phyloP scores from a whole-genome alignment of 306 rosid species.

The Pyrus betulifolia region DNA sequence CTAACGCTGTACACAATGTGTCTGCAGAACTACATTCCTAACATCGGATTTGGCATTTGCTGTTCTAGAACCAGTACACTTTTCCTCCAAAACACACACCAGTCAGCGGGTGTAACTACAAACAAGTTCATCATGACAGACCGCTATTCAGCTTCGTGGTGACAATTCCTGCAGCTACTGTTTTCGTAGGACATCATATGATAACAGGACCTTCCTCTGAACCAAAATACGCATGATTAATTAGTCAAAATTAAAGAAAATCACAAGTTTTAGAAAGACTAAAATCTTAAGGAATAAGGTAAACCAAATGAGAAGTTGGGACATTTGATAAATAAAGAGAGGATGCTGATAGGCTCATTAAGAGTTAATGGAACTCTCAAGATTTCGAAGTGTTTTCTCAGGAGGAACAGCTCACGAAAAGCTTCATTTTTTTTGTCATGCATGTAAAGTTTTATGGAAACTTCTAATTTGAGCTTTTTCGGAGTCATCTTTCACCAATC shows the following conservation, averaged over 20 bases:
- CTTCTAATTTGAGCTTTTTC: background rate
- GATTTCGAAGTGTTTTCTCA: background rate
- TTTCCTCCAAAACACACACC: slow-evolving; percentile 13
- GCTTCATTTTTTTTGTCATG: background rate
- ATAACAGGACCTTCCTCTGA: slow-evolving; percentile 55
- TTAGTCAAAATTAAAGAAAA: background rate
- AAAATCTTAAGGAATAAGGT: background rate
- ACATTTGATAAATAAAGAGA: background rate
- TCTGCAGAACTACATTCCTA: background rate
- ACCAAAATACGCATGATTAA: slow-evolving; percentile 9
- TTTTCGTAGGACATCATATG: slow-evolving; percentile 36
- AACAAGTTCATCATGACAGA: slow-evolving; percentile 49
- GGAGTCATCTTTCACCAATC: background rate
- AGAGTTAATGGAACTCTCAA: background rate
- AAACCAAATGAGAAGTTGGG: background rate
- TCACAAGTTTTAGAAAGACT: background rate
- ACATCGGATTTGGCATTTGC: background rate
- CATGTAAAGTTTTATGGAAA: background rate
- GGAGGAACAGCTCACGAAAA: background rate
- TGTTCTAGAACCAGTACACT: background rate
- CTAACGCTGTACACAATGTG: background rate
- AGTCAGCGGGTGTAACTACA: slow-evolving; percentile 29
- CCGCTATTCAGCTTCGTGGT: slow-evolving; percentile 29
- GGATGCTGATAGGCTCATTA: background rate
- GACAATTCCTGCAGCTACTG: slow-evolving; percentile 36